Conservation (phyloP, 768 basidiomycete species). For the Tephrocybe sp. region DNA sequence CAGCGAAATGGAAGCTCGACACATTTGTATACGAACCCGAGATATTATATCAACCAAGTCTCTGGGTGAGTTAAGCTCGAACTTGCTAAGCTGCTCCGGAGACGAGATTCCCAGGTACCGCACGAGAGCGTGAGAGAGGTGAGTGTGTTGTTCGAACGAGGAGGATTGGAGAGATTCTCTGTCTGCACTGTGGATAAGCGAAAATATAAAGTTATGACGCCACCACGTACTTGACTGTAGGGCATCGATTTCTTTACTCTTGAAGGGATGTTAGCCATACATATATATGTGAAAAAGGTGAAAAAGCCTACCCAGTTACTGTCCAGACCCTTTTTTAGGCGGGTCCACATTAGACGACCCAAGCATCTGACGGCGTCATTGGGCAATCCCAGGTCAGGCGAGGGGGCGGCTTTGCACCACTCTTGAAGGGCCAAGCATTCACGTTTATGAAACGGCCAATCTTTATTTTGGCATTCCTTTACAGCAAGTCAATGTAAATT, state of each 20-base stretch:
- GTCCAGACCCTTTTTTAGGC: constrained; percentile 50
- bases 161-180: constrained; percentile 49
- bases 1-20: background rate
- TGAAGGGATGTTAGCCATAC: background rate
- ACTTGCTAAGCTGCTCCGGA: constrained; percentile 57
- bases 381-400: constrained; percentile 50
- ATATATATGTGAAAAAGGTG: background rate
- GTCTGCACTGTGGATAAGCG: constrained; percentile 39
- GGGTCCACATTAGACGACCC: constrained; percentile 71
- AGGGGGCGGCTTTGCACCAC: constrained; percentile 55
- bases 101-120: constrained; percentile 65
- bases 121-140: constrained; percentile 73
- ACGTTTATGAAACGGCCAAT: constrained; percentile 73
- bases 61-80: constrained; percentile 52
- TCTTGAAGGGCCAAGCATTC: constrained; percentile 74
- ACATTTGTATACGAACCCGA: constrained; percentile 42
- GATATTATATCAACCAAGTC: constrained; percentile 75
- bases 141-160: constrained; percentile 57
- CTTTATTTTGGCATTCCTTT: constrained; percentile 68
- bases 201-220: constrained; percentile 13
- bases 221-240: constrained; percentile 73
- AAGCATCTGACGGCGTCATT: constrained; percentile 81
- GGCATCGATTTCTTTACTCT: constrained; percentile 64
- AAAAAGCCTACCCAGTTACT: constrained; percentile 55
- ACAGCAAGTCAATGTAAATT: background rate